Base-by-base conservation (phyloP, 148 eudicot species). In the Persicaria tinctoria region DNA sequence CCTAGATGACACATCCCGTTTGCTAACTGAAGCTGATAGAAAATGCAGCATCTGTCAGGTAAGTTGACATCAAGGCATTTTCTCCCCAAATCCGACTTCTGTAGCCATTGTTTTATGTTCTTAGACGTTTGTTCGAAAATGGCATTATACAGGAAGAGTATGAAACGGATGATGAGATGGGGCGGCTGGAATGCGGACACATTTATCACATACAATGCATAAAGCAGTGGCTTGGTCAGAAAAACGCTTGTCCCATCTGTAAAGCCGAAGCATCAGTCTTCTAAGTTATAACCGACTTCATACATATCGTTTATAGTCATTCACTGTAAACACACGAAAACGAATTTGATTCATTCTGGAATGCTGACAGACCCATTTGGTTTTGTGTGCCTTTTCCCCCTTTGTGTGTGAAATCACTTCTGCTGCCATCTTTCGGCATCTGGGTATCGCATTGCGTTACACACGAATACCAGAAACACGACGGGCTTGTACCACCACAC, bases 41-140 rank as follows among this genome's bases (percentile, higher is more conserved):
- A 89, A 91, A 73, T 94, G 98, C 89, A 94, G 88, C 80, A 91
- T 91, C 72, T 90, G 94, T 70, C 94, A 90, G 89, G 94, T 90
- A 44, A 66, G 70, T 41, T 8, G 9, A 17, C 17, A 5, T 55
- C 20, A 54, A 32, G 41, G 41, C 41, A 38, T 17, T 14, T 11
- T 69, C 47, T 16, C 50, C 8, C 6, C 4, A 4, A 41, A 1
- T 18, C 10, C 41, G 4, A 23, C 57, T 8, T 50, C 23, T 2
- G 41, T 71, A 51, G 13, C 20, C 54, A 71, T 63, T 66, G 3
- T 44, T 66, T 6, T 6, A 11, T 51, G 13, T 11, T 72, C 41
- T 11, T 72, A 11, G 18, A 14, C 14, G 63, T 14, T 57, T 57
- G 12, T 7, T 57, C 5, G 5, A 57, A 5, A n/a, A 57, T 44